Percentiles rank a stretch among this genome's conserved stretches.
These are phyloP conservation scores for Syncephalastrum sp. DNA, from an alignment of 371 early-diverging fungal species.

Conservation along the genomic window DNA sequence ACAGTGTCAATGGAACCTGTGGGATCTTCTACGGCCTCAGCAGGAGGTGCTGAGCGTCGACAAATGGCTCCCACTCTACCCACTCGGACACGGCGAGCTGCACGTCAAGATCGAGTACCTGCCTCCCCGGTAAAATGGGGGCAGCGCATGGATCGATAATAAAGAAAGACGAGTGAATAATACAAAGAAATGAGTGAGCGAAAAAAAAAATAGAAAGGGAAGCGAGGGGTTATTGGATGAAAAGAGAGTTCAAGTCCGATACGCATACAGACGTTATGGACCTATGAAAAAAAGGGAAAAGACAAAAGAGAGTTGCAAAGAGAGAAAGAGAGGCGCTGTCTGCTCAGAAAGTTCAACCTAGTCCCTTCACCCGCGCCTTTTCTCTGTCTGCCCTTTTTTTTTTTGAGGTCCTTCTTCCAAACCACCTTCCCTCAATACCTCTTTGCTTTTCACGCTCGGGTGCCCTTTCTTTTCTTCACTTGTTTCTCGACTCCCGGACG, in stretches of 20 bases:
- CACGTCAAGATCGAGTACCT: constrained; percentile 31
- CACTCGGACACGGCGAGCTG: constrained; percentile 44
- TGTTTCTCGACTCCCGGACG: too few relatives aligned
- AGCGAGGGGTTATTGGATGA: background rate
- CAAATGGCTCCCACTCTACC: constrained; percentile 40
- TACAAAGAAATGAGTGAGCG: too few relatives aligned
- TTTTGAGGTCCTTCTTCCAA: background rate
- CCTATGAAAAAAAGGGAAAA: too few relatives aligned
- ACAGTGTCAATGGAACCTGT: constrained; percentile 54
- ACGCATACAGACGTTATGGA: background rate
- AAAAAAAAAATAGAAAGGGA: constrained; percentile 3
- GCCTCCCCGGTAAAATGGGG: constrained; percentile 1
- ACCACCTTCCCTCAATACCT: background rate
- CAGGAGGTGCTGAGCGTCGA: constrained; percentile 24
- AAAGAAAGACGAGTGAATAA: background rate
- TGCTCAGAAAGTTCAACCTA: background rate
- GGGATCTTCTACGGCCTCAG: constrained; percentile 49
- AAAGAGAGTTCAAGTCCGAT: constrained; percentile 6
- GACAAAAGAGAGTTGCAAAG: constrained; percentile 6
- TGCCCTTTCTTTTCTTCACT: too few relatives aligned
- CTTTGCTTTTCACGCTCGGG: too few relatives aligned
- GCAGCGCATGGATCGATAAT: background rate
- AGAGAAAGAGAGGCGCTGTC: background rate
- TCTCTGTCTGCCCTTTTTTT: constrained; percentile 3
- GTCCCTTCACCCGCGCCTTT: background rate